phyloP scores from a whole-genome alignment of 345 rosid species.

The Carallia pectinifolia region DNA sequence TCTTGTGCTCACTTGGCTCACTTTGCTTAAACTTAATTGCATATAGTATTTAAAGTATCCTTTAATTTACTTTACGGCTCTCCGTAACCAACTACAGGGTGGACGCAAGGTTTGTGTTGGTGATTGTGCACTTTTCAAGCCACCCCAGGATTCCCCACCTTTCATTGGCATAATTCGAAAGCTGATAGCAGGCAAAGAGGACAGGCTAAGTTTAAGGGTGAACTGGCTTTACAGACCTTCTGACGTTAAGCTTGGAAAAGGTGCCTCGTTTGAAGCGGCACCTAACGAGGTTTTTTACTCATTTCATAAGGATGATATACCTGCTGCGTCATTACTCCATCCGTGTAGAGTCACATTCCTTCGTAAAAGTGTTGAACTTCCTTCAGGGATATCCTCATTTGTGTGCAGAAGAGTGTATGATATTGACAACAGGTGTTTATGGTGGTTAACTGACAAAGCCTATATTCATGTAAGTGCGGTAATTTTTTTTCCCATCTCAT shows the following conservation, averaged over 20 bases:
- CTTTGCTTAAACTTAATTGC: no score
- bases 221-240: conserved; percentile 90
- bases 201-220: conserved; percentile 52
- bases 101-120: conserved; percentile 83
- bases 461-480: conserved; percentile 64
- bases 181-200: conserved; percentile 47
- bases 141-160: conserved; percentile 79
- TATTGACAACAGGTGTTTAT: conserved; percentile 56
- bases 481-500: neutral
- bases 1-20: no score
- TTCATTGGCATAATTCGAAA: conserved; percentile 78
- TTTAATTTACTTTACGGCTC: neutral
- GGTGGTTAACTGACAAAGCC: conserved; percentile 97
- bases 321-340: conserved; percentile 84
- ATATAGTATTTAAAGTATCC: neutral
- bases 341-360: conserved; percentile 97
- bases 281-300: conserved; percentile 95
- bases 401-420: conserved; percentile 90
- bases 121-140: conserved; percentile 92
- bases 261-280: conserved; percentile 70
- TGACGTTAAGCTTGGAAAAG: conserved; percentile 84
- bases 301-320: conserved; percentile 89
- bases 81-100: conserved; percentile 39
- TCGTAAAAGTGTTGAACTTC: conserved; percentile 70
- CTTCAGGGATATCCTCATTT: conserved; percentile 69